A percentile compares a stretch with the other conserved stretches of the same genome.
Conservation (phyloP, 768 basidiomycete species). For the Tricholoma bakamatsutake region DNA sequence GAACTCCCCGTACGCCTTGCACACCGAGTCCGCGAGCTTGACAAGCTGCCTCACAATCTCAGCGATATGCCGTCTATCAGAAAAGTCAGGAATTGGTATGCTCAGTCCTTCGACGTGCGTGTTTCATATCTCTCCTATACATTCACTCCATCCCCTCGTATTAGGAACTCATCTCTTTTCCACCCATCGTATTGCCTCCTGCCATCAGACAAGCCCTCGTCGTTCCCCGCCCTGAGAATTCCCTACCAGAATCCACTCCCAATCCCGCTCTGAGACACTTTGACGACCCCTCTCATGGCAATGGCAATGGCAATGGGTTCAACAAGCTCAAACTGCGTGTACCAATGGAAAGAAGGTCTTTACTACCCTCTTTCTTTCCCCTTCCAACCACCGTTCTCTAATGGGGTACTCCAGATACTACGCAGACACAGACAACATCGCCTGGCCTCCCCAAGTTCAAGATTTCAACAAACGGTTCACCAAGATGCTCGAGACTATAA, state of each 20-base stretch:
- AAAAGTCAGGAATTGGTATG: constrained; percentile 98
- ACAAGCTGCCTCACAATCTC: constrained; percentile 88
- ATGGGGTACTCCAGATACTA: constrained; percentile 59
- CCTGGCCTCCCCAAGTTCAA: constrained; percentile 89
- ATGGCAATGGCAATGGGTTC: constrained; percentile 35
- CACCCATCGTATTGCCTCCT: constrained; percentile 63
- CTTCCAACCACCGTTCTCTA: constrained; percentile 4
- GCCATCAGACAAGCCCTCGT: constrained; percentile 65
- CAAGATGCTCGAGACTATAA: constrained; percentile 79
- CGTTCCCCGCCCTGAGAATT: constrained; percentile 35
- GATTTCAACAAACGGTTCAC: constrained; percentile 95
- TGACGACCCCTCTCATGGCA: constrained; percentile 7
- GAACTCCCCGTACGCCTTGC: constrained; percentile 93
- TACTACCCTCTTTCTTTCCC: constrained; percentile 1
- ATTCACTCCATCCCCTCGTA: background rate
- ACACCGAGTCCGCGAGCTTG: constrained; percentile 93
- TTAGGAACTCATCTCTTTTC: constrained; percentile 88
- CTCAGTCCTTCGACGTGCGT: constrained; percentile 93
- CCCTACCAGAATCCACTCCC: constrained; percentile 67
- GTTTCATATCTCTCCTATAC: constrained; percentile 5
- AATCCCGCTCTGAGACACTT: constrained; percentile 57
- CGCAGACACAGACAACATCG: constrained; percentile 60
- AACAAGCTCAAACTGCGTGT: constrained; percentile 66
- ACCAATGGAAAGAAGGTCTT: constrained; percentile 77
- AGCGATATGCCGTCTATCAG: constrained; percentile 88